Percentiles rank a stretch among this genome's conserved stretches.
These are phyloP conservation scores for Senna siamea DNA, from an alignment of 306 rosid species.

Conservation along the genomic window DNA sequence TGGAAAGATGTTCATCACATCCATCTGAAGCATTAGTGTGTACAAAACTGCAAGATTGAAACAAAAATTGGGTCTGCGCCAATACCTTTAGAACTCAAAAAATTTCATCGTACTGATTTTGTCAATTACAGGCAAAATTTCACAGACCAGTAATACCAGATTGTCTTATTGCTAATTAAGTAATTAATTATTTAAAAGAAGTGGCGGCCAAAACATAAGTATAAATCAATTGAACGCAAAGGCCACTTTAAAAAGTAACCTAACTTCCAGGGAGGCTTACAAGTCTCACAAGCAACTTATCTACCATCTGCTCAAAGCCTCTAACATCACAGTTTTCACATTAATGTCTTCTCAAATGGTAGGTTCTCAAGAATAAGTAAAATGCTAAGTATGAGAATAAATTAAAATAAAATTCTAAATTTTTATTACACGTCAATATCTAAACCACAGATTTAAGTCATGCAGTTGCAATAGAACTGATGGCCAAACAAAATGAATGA, in stretches of 20 bases:
- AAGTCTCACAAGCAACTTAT: background rate
- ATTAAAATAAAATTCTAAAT: background rate
- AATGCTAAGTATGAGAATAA: constrained; percentile 8
- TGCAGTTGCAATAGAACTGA: constrained; percentile 16
- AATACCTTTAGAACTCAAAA: no score
- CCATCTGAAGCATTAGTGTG: constrained; percentile 15
- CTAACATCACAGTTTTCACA: constrained; percentile 4
- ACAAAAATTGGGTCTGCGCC: background rate
- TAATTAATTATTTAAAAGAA: constrained; percentile 15
- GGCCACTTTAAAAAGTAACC: background rate
- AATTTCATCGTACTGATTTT: background rate
- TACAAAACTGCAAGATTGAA: background rate
- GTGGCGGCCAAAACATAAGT: background rate
- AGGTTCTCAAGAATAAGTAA: constrained; percentile 14
- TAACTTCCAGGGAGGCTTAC: background rate
- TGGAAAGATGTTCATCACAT: constrained; percentile 6
- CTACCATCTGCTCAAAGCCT: background rate
- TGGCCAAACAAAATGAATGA: constrained; percentile 20
- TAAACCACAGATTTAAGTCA: constrained; percentile 15
- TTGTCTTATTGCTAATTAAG: background rate
- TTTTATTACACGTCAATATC: background rate
- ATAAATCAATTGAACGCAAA: background rate
- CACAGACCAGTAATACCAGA: background rate
- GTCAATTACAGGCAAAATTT: background rate
- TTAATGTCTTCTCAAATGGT: background rate